Conservation (phyloP, 768 basidiomycete genomes). For the Amanita exitialis region DNA sequence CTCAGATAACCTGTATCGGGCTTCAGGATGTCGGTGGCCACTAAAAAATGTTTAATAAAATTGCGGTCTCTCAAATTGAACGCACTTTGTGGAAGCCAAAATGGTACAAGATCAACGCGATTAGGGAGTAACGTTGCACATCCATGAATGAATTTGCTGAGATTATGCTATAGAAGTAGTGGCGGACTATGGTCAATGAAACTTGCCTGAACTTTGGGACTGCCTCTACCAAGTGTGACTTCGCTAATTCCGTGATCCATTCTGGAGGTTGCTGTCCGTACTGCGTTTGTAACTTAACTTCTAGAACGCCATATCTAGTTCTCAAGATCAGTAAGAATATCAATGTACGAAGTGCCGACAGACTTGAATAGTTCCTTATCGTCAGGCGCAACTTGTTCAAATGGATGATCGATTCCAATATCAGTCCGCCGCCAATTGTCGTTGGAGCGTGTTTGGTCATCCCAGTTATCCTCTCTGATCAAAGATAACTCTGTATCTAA, state of each 20-base stretch:
- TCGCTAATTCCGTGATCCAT: constrained; percentile 96
- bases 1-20: constrained; percentile 72
- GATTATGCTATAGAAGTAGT: constrained; percentile 1
- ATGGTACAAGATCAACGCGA: constrained; percentile 92
- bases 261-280: constrained; percentile 90
- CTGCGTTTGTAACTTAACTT: constrained; percentile 97
- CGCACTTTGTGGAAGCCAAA: constrained; percentile 95
- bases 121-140: constrained; percentile 89
- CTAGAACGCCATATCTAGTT: constrained; percentile 77
- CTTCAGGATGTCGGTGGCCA: constrained; percentile 95
- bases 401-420: constrained; percentile 88
- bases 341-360: constrained; percentile 9
- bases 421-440: constrained; percentile 94
- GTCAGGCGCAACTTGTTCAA: constrained; percentile 57
- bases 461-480: constrained; percentile 96
- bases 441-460: constrained; percentile 63
- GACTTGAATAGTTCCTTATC: constrained; percentile 93
- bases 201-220: constrained; percentile 91
- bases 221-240: constrained; percentile 91
- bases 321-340: not conserved
- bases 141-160: constrained; percentile 91
- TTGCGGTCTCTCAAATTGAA: not conserved
- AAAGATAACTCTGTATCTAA: constrained; percentile 95
- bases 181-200: not conserved
- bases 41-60: constrained; percentile 22